Conservation (phyloP, 139 green algal species). For the Penium margaritaceum region DNA sequence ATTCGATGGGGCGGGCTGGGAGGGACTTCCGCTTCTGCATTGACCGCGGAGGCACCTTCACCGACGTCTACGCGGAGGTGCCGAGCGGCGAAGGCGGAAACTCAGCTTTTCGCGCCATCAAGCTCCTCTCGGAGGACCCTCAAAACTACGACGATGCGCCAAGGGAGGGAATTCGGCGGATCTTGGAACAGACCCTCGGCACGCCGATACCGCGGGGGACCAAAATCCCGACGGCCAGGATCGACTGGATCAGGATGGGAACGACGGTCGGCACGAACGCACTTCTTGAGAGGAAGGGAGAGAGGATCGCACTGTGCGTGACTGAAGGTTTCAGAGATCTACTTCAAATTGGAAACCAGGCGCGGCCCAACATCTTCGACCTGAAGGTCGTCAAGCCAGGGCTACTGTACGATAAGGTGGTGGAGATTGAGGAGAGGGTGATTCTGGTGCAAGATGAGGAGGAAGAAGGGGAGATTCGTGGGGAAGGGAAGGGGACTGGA, state of each 20-base stretch:
- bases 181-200: constrained; percentile 76
- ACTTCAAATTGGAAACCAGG: constrained; percentile 89
- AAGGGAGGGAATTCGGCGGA: constrained; percentile 81
- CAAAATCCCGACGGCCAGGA: constrained; percentile 38
- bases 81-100: neutral
- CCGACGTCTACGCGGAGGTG: constrained; percentile 88
- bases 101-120: constrained; percentile 42
- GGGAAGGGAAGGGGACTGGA: constrained; percentile 1
- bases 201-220: constrained; percentile 33
- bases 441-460: constrained; percentile 11
- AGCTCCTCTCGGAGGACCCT: constrained; percentile 91
- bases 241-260: constrained; percentile 54
- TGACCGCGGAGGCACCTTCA: constrained; percentile 96
- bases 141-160: constrained; percentile 88
- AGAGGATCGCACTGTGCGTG: constrained; percentile 52
- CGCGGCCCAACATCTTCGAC: constrained; percentile 46
- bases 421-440: constrained; percentile 81
- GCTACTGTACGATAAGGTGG: constrained; percentile 60
- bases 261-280: constrained; percentile 66
- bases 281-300: constrained; percentile 50
- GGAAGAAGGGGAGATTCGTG: neutral
- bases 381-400: constrained; percentile 25
- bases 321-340: constrained; percentile 83
- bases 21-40: constrained; percentile 69
- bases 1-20: too few species aligned